A percentile compares a stretch with the other conserved stretches of the same genome.
phyloP scores from a whole-genome alignment of 768 basidiomycete genomes.

The Paxillus involutus region DNA sequence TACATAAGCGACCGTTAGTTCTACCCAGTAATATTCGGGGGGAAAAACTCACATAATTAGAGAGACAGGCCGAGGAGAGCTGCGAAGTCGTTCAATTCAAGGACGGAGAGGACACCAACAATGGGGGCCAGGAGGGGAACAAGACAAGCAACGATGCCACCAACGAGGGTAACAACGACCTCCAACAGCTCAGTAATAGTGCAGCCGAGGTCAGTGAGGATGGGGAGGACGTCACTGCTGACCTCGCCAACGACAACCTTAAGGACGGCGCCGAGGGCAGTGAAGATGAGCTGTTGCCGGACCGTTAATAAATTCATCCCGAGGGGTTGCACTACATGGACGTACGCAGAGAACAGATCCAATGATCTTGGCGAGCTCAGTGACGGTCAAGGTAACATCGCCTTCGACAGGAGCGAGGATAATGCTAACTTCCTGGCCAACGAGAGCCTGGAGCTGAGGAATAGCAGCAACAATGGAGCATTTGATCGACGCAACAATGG shows the following conservation, averaged over 20 bases:
- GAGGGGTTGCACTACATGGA: background rate
- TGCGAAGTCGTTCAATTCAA: constrained; percentile 21
- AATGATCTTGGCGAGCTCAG: constrained; percentile 24
- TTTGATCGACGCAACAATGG: constrained; percentile 24
- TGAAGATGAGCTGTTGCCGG: constrained; percentile 25
- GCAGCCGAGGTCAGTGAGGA: constrained; percentile 20
- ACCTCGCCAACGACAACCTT: constrained; percentile 8
- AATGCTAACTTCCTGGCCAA: constrained; percentile 15
- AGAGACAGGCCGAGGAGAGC: constrained; percentile 21
- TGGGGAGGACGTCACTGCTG: constrained; percentile 13
- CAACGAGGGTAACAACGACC: constrained; percentile 13
- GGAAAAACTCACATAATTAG: constrained; percentile 8
- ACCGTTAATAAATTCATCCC: background rate
- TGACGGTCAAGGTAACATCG: constrained; percentile 23
- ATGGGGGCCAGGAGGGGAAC: constrained; percentile 18
- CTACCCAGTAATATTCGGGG: background rate
- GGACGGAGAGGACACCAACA: constrained; percentile 17
- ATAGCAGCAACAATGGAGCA: constrained; percentile 20
- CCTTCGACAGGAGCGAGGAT: constrained; percentile 27
- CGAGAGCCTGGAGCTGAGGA: constrained; percentile 25
- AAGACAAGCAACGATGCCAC: constrained; percentile 23
- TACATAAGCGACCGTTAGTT: background rate
- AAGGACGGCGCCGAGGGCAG: constrained; percentile 25
- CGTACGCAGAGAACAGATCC: constrained; percentile 22
- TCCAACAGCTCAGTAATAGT: background rate